Evolutionary conservation across 2,329 filamentous ascomycete species (phyloP).

Genomic region (Fusarium armeniacum): DNA sequence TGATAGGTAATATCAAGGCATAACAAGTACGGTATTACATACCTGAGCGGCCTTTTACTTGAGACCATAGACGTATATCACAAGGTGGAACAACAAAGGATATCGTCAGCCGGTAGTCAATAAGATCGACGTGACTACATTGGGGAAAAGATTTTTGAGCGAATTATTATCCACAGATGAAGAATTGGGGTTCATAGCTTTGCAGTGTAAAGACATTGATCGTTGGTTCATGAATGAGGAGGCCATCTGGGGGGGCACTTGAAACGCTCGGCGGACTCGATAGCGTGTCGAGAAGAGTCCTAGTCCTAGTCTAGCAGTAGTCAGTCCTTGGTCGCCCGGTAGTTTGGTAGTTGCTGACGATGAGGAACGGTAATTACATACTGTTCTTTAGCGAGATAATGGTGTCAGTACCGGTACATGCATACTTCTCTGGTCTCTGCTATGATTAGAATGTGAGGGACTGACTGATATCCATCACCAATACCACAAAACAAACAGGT

Average conservation of each 20-base stretch:
- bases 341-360: slow-evolving; percentile 25
- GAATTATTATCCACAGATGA: slow-evolving; percentile 16
- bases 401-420: slow-evolving; percentile 2
- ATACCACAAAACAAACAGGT: slow-evolving; percentile 7
- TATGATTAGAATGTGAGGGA: slow-evolving; percentile 7
- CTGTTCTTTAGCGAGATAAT: slow-evolving; percentile 8
- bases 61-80: slow-evolving; percentile 3
- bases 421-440: not conserved
- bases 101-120: slow-evolving; percentile 10
- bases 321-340: slow-evolving; percentile 11
- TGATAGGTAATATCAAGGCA: slow-evolving; percentile 23
- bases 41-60: slow-evolving; percentile 2
- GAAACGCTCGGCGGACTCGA: slow-evolving; percentile 45
- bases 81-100: slow-evolving; percentile 37
- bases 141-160: slow-evolving; percentile 3
- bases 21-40: slow-evolving; percentile 1
- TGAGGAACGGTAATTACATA: slow-evolving; percentile 15
- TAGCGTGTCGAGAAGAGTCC: slow-evolving; percentile 24
- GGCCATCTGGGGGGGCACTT: slow-evolving; percentile 33
- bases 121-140: not conserved
- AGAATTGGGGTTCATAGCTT: slow-evolving; percentile 5
- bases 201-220: slow-evolving; percentile 25
- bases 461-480: slow-evolving; percentile 8
- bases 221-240: slow-evolving; percentile 8
- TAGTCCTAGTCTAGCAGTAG: not conserved